Conservation (phyloP, 352 stramenopile genomes). For the Phytophthora capsici region DNA sequence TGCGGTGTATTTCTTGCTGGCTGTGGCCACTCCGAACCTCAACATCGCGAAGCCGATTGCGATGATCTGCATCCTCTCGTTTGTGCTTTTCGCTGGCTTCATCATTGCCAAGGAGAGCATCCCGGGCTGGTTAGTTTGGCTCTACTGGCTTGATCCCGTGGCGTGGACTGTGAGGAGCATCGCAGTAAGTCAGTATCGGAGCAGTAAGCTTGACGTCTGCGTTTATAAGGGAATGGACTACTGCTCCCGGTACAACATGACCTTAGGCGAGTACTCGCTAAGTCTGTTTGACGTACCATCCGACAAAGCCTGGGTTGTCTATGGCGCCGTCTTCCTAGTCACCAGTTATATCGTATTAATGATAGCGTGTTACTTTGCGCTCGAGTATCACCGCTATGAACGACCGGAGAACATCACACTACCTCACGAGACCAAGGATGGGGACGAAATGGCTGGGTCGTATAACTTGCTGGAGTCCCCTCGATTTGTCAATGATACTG, state of each 20-base stretch:
- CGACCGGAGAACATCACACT: constrained; percentile 53
- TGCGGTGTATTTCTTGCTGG: constrained; percentile 55
- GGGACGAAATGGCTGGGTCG: neutral
- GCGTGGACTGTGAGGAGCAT: constrained; percentile 56
- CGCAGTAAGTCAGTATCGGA: constrained; percentile 50
- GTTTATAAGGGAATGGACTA: constrained; percentile 41
- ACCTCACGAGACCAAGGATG: constrained; percentile 30
- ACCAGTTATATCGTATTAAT: constrained; percentile 63
- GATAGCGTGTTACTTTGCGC: constrained; percentile 47
- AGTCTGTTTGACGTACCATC: constrained; percentile 51
- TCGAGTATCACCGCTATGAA: constrained; percentile 71
- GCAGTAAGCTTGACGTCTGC: constrained; percentile 41
- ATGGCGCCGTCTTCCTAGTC: constrained; percentile 53
- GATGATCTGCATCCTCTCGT: constrained; percentile 54
- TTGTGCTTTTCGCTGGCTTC: constrained; percentile 58
- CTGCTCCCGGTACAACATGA: constrained; percentile 39
- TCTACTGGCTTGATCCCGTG: constrained; percentile 52
- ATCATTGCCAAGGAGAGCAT: constrained; percentile 57
- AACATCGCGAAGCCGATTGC: constrained; percentile 52
- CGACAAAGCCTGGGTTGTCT: constrained; percentile 52
- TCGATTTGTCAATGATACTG: constrained; percentile 1
- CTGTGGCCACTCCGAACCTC: constrained; percentile 41
- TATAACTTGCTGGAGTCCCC: constrained; percentile 41
- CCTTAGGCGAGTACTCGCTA: constrained; percentile 59
- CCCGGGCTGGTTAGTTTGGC: constrained; percentile 50